Conservation (phyloP, 2,329 filamentous ascomycete species). For the Coleophoma eucalyptorum region DNA sequence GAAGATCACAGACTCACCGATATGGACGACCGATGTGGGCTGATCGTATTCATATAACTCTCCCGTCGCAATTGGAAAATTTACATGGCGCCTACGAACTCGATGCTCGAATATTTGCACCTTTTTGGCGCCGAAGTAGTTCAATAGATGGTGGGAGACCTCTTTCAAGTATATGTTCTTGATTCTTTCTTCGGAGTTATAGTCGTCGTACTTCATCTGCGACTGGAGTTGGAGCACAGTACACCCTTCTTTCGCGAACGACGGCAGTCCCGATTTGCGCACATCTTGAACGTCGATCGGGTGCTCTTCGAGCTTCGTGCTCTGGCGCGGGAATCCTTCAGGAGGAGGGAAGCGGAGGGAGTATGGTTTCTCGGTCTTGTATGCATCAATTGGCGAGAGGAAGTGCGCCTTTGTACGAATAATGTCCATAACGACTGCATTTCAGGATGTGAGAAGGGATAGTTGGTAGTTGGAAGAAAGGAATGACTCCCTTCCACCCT, state of each 20-base stretch:
- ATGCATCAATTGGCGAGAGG: no score
- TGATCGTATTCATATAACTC: conserved; percentile 4
- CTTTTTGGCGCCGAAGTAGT: background rate
- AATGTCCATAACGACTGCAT: no score
- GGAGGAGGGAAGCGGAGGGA: no score
- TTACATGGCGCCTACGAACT: conserved; percentile 1
- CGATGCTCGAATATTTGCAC: conserved; percentile 6
- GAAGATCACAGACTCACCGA: background rate
- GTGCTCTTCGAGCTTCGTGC: no score
- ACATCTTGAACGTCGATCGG: no score
- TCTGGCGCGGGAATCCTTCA: no score
- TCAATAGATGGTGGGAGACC: background rate
- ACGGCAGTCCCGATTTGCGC: no score
- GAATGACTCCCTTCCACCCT: no score
- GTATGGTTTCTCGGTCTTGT: no score
- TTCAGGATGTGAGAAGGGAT: no score
- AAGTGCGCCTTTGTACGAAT: no score
- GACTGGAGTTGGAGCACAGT: background rate
- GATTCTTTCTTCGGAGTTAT: background rate
- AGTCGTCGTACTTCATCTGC: conserved; percentile 3
- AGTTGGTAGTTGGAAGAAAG: no score
- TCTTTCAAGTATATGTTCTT: conserved; percentile 1
- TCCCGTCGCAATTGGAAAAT: conserved; percentile 6
- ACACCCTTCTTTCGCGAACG: background rate
- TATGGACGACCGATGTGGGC: conserved; percentile 1